A percentile compares a stretch with the other conserved stretches of the same genome.
These are phyloP conservation scores for Auxenochlorella protothecoides DNA, from an alignment of 139 green algal species.

Conservation along the genomic window DNA sequence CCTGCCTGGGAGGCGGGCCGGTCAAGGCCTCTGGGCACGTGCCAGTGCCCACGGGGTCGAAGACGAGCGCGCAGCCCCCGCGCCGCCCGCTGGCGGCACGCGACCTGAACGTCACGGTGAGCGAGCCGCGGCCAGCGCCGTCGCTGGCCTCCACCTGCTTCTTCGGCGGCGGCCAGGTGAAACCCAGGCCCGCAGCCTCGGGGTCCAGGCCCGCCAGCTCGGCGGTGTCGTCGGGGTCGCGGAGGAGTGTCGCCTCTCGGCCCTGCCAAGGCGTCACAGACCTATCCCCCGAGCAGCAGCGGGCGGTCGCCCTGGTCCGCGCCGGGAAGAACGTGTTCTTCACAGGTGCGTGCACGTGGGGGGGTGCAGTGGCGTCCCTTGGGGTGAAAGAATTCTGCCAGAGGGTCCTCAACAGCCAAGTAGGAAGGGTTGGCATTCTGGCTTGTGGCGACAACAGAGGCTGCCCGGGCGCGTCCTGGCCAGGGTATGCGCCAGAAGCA, in stretches of 20 bases:
- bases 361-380: no score
- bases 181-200: background rate
- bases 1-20: background rate
- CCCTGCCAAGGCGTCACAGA: slow-evolving; percentile 19
- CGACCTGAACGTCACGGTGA: slow-evolving; percentile 8
- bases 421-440: background rate
- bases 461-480: background rate
- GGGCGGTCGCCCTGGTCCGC: slow-evolving; percentile 25
- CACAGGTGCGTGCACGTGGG: slow-evolving; percentile 16
- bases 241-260: background rate
- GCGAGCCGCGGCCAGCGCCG: background rate
- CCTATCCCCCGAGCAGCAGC: slow-evolving; percentile 32
- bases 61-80: background rate
- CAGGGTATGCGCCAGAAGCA: background rate
- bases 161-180: background rate
- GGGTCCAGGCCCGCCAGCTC: background rate
- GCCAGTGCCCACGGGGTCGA: background rate
- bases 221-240: background rate
- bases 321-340: slow-evolving; percentile 42
- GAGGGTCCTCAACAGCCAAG: background rate
- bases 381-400: background rate
- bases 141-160: background rate
- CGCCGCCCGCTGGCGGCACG: slow-evolving; percentile 13
- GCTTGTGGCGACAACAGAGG: background rate
- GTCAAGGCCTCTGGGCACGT: background rate